These are phyloP conservation scores for Fusarium sp. DNA, from an alignment of 2,329 filamentous ascomycete genomes.

Conservation along the genomic window DNA sequence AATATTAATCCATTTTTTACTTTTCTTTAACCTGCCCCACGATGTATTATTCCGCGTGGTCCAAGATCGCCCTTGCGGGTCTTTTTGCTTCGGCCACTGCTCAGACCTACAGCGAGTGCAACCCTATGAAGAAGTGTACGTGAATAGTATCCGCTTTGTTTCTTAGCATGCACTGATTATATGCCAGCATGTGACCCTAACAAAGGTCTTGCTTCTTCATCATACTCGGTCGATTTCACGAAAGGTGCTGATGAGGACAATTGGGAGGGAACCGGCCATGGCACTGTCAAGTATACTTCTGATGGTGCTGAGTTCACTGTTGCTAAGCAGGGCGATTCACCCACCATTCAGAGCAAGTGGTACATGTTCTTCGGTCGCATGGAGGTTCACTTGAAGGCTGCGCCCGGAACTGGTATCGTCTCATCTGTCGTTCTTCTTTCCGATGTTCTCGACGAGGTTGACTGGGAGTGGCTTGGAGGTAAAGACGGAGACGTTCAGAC, in stretches of 20 bases:
- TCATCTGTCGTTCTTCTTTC: constrained; percentile 81
- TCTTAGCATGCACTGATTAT: neutral
- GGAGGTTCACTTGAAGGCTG: constrained; percentile 76
- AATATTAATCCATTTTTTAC: neutral
- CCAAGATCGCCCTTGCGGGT: constrained; percentile 20
- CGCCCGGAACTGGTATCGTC: constrained; percentile 79
- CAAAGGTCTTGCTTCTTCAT: constrained; percentile 28
- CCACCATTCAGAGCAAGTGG: constrained; percentile 75
- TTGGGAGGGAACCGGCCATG: constrained; percentile 36
- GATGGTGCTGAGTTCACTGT: constrained; percentile 61
- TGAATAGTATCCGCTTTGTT: neutral
- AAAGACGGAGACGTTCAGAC: constrained; percentile 73
- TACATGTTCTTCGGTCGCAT: constrained; percentile 88
- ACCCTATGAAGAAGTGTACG: constrained; percentile 38
- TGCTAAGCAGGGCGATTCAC: constrained; percentile 64
- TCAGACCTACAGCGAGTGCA: constrained; percentile 35
- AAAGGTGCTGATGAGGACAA: constrained; percentile 36
- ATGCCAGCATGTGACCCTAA: constrained; percentile 15
- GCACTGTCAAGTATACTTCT: constrained; percentile 32
- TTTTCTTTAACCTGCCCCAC: neutral
- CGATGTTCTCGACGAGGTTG: constrained; percentile 74
- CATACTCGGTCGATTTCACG: constrained; percentile 38
- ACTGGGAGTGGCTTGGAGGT: constrained; percentile 84
- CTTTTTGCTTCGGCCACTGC: constrained; percentile 27
- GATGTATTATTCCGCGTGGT: constrained; percentile 19